Evolutionary conservation across 768 basidiomycete species (phyloP).

Genomic region (Amanita pallidorosea): DNA sequence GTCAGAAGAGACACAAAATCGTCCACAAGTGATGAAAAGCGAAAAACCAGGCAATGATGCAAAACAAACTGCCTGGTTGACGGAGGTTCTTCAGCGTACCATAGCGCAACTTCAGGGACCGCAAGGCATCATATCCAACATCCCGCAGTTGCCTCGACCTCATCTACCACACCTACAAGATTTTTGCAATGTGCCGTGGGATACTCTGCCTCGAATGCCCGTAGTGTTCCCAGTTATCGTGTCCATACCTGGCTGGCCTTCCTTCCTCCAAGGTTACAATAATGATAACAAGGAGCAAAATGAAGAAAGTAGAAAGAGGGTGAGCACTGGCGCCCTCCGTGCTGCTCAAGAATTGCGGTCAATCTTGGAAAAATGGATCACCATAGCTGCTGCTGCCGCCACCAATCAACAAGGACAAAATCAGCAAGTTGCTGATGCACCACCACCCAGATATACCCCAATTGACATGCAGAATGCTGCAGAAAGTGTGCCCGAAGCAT

Average conservation of each 20-base stretch:
- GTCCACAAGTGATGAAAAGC: slow-evolving; percentile 10
- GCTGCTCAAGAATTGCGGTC: slow-evolving; percentile 55
- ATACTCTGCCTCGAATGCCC: slow-evolving; percentile 52
- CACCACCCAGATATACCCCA: slow-evolving; percentile 70
- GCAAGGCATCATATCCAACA: slow-evolving; percentile 36
- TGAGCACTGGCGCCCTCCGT: slow-evolving; percentile 32
- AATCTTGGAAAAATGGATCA: slow-evolving; percentile 71
- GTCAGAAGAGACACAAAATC: slow-evolving; percentile 7
- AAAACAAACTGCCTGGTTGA: slow-evolving; percentile 42
- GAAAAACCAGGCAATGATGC: slow-evolving; percentile 24
- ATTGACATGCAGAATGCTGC: slow-evolving; percentile 15
- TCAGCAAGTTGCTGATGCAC: slow-evolving; percentile 38
- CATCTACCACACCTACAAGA: slow-evolving; percentile 57
- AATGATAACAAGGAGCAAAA: slow-evolving; percentile 17
- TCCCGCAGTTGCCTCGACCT: slow-evolving; percentile 42
- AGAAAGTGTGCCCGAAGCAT: slow-evolving; percentile 6
- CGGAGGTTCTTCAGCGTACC: slow-evolving; percentile 70
- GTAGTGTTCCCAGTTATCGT: slow-evolving; percentile 75
- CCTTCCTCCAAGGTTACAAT: slow-evolving; percentile 30
- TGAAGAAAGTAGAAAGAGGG: slow-evolving; percentile 19
- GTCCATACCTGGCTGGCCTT: slow-evolving; percentile 54
- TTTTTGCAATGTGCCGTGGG: slow-evolving; percentile 56
- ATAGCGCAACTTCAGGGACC: slow-evolving; percentile 51
- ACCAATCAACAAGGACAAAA: slow-evolving; percentile 14
- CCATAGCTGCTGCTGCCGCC: slow-evolving; percentile 38